Conservation (phyloP, 129 eudicot species). For the Kitagawia praeruptora region DNA sequence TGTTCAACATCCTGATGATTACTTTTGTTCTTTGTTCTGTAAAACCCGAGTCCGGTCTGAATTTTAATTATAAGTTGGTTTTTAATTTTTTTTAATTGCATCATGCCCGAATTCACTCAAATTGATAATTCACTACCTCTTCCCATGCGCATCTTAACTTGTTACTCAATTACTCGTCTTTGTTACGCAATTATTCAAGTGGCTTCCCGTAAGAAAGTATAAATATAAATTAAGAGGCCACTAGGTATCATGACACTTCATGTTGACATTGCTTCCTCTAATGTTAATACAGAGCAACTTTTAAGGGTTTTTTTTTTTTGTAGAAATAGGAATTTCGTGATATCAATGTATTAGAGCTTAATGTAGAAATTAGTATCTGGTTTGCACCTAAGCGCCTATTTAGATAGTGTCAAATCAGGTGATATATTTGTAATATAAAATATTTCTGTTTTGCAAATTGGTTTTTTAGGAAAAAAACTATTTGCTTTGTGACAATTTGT, state of each 20-base stretch:
- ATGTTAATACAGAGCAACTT: background rate
- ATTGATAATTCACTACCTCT: background rate
- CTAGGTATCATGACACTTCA: background rate
- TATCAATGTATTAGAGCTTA: background rate
- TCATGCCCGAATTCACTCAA: background rate
- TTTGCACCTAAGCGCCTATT: background rate
- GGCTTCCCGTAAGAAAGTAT: background rate
- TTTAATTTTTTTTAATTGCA: background rate
- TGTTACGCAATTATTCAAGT: background rate
- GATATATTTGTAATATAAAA: background rate
- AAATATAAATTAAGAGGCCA: background rate
- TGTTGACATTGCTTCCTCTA: background rate
- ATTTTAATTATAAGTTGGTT: background rate
- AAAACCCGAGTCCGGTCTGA: background rate
- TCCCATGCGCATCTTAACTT: background rate
- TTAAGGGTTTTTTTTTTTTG: background rate
- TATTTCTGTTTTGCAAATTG: background rate
- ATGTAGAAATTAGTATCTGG: background rate
- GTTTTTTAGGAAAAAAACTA: background rate
- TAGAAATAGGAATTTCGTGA: too few relatives aligned
- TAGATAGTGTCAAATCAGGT: background rate
- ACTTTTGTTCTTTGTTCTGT: background rate
- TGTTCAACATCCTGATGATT: too few relatives aligned
- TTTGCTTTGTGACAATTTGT: background rate
- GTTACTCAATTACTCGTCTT: too few relatives aligned